Base-by-base conservation (phyloP, 73 alveolate species). In the Paramecium sexaurelia region DNA sequence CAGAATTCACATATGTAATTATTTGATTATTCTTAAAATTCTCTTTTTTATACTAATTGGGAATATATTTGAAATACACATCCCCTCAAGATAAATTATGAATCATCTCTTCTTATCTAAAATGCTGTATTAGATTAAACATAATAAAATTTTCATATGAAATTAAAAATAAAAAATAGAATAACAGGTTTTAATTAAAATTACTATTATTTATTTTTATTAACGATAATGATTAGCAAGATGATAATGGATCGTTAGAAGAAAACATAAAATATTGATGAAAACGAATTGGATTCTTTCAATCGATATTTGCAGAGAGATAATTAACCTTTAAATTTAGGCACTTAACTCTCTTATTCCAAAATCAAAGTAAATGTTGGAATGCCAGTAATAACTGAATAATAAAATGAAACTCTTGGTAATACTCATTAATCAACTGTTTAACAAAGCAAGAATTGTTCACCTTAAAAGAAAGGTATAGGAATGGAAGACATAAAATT, bases 151-250 rank as follows among this genome's bases (percentile, higher is more conserved):
- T 39, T 39, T 0, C 51, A 39, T 7, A 39, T 39, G 51, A 39
- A 39, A 39, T 7, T 5, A 9, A 9, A 43, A 5, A 2, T 5
- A 5, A 43, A 2, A 43, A 9, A 51, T n/a, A 51, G 67, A 51
- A 51, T 51, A 51, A 51, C 67, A 51, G 33, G 33, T 51, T 1
- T n/a, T 51, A 29, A 51, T 51, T 51, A 17, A 17, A 61, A 26
- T 61, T 10, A 26, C 11, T 22, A 29, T 61, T 61, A 61, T 61
- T 61, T 51, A 51, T 51, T 61, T 51, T 61, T 61, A 61, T 61
- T 61, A 61, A 61, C 83, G 83, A 61, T 61, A 26, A 71, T 71
- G 86, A 71, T 71, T 9, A 71, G 86, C 86, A 71, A 71, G 17
- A 71, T 71, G 86, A 32, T 35, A n/a, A 35, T 71, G 56, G 86